Conservation (phyloP, 768 basidiomycete genomes). For the Tylopilus vinaceipallidus region DNA sequence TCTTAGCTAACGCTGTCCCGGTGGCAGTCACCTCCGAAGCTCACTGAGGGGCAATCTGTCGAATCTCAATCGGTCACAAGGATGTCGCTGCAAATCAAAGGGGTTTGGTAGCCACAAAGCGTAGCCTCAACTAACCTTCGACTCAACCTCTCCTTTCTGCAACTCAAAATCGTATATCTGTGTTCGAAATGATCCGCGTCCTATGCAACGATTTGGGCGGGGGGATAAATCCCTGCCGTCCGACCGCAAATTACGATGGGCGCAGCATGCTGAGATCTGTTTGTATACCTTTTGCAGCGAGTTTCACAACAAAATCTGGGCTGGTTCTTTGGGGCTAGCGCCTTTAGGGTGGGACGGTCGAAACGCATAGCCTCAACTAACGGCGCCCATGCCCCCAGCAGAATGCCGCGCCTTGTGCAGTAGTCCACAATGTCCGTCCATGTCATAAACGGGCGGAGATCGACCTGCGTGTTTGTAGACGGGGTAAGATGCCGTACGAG, state of each 20-base stretch:
- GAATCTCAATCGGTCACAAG: constrained; percentile 9
- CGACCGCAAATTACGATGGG: not conserved
- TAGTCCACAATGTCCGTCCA: constrained; percentile 56
- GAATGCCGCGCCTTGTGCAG: constrained; percentile 54
- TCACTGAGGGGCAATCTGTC: constrained; percentile 8
- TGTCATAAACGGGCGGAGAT: constrained; percentile 71
- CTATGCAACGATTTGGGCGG: constrained; percentile 62
- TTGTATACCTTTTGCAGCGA: constrained; percentile 67
- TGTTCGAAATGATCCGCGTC: constrained; percentile 55
- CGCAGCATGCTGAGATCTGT: not conserved
- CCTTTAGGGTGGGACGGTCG: constrained; percentile 49
- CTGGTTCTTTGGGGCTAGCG: constrained; percentile 42
- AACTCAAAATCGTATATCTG: constrained; percentile 66
- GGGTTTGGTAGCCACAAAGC: not conserved
- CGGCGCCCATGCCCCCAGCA: constrained; percentile 51
- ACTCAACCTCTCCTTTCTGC: constrained; percentile 43
- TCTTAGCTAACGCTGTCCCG: not conserved
- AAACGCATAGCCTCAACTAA: constrained; percentile 52
- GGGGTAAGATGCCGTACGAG: constrained; percentile 4
- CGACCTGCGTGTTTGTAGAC: constrained; percentile 35
- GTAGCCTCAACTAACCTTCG: constrained; percentile 38
- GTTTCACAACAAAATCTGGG: constrained; percentile 52
- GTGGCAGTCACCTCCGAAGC: not conserved
- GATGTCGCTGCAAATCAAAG: constrained; percentile 1
- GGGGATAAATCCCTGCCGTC: constrained; percentile 45